Evolutionary conservation across 2,329 filamentous ascomycete genomes (phyloP).

Genomic region (Aspergillus proliferans): DNA sequence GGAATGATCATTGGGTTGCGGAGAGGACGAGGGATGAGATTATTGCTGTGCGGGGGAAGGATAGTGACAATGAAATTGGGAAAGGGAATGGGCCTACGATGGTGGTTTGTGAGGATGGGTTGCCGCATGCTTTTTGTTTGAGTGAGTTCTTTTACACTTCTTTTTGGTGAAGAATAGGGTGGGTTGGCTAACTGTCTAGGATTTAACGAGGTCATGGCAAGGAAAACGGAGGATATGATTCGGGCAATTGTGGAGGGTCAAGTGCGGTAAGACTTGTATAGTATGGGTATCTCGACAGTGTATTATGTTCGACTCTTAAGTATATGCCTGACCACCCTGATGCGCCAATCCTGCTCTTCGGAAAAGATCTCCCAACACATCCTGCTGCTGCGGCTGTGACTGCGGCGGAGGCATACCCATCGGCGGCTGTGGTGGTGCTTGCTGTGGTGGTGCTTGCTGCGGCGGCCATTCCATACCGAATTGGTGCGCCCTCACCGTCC

Average conservation of each 20-base stretch:
- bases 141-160: constrained; percentile 29
- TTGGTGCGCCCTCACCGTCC: constrained; percentile 45
- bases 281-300: constrained; percentile 18
- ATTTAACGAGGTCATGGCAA: constrained; percentile 45
- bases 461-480: constrained; percentile 12
- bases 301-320: constrained; percentile 2
- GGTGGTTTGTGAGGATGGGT: constrained; percentile 49
- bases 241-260: constrained; percentile 29
- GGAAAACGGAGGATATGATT: constrained; percentile 46
- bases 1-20: constrained; percentile 58
- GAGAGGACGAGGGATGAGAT: constrained; percentile 52
- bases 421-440: constrained; percentile 4
- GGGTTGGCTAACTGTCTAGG: constrained; percentile 17
- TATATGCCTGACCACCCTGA: constrained; percentile 15
- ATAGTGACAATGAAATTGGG: constrained; percentile 7
- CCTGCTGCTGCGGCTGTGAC: constrained; percentile 17
- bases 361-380: constrained; percentile 40
- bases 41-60: constrained; percentile 38
- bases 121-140: constrained; percentile 57
- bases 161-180: not conserved
- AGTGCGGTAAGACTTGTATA: not conserved
- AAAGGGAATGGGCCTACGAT: constrained; percentile 42
- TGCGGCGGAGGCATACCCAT: constrained; percentile 7
- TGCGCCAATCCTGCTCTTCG: constrained; percentile 36
- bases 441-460: constrained; percentile 10